phyloP scores from a whole-genome alignment of 2,329 filamentous ascomycete species.

The Sclerotinia spermophila region DNA sequence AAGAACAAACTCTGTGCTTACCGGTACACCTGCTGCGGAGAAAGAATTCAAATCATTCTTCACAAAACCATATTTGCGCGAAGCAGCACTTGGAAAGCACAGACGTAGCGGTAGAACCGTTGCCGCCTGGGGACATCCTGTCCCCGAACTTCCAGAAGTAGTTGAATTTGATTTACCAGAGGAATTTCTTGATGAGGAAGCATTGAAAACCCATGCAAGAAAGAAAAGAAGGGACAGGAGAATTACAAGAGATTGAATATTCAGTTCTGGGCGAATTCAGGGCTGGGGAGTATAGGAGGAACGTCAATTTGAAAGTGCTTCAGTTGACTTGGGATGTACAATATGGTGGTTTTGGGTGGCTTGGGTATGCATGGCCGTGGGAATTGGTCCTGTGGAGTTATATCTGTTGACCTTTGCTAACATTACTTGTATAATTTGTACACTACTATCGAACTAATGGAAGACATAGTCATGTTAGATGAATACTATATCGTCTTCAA shows the following conservation, averaged over 20 bases:
- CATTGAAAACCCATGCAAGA: slow-evolving; percentile 56
- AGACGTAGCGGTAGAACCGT: slow-evolving; percentile 66
- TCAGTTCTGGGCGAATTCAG: slow-evolving; percentile 8
- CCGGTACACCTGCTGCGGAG: slow-evolving; percentile 35
- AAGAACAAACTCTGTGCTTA: slow-evolving; percentile 23
- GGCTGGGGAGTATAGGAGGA: slow-evolving; percentile 19
- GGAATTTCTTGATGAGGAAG: slow-evolving; percentile 46
- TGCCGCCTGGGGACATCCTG: slow-evolving; percentile 74
- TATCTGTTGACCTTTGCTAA: background rate
- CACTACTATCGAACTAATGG: background rate
- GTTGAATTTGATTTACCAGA: slow-evolving; percentile 72
- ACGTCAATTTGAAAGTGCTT: slow-evolving; percentile 39
- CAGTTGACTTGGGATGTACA: slow-evolving; percentile 32
- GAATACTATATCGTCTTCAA: background rate
- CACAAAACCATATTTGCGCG: slow-evolving; percentile 64
- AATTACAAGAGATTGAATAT: slow-evolving; percentile 24
- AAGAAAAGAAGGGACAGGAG: slow-evolving; percentile 49
- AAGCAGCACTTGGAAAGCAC: slow-evolving; percentile 69
- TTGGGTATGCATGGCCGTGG: slow-evolving; percentile 8
- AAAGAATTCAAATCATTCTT: slow-evolving; percentile 86
- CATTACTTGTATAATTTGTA: slow-evolving; percentile 16
- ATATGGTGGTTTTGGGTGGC: slow-evolving; percentile 6
- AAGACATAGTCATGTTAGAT: background rate
- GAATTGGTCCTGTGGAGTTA: slow-evolving; percentile 3
- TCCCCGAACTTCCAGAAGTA: slow-evolving; percentile 66